phyloP scores from a whole-genome alignment of 805 yeast species.

The Limtongozyma cylindracea region DNA sequence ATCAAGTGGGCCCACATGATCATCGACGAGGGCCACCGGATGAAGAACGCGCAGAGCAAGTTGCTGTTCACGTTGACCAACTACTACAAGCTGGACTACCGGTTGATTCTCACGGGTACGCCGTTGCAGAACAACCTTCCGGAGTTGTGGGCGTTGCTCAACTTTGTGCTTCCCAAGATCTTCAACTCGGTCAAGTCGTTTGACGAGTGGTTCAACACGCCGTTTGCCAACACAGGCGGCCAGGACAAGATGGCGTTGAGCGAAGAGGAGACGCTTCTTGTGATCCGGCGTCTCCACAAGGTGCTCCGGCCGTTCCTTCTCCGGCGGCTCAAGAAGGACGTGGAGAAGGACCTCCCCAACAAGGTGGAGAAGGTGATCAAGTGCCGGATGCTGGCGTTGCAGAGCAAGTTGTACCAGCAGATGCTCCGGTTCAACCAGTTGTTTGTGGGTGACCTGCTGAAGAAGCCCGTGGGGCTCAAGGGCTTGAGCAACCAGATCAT shows the following conservation, averaged over 20 bases:
- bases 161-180: conserved; percentile 62
- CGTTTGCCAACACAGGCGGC: conserved; percentile 65
- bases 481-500: conserved; percentile 64
- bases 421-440: conserved; percentile 51
- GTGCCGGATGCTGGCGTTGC: conserved; percentile 55
- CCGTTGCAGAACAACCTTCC: conserved; percentile 72
- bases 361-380: conserved; percentile 65
- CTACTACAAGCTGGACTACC: conserved; percentile 48
- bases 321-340: conserved; percentile 70
- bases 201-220: conserved; percentile 81
- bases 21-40: conserved; percentile 78
- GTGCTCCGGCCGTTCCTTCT: conserved; percentile 67
- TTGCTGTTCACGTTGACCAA: conserved; percentile 44
- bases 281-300: conserved; percentile 66
- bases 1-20: conserved; percentile 71
- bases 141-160: conserved; percentile 65
- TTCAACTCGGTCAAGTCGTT: conserved; percentile 71
- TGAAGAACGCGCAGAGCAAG: conserved; percentile 61
- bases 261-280: conserved; percentile 67
- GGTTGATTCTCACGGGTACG: conserved; percentile 71
- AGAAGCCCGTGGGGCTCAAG: conserved; percentile 43
- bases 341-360: conserved; percentile 67
- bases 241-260: conserved; percentile 62
- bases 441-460: conserved; percentile 27
- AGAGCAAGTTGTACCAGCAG: conserved; percentile 44